phyloP scores from a whole-genome alignment of 1,139 yeast genomes.

The Pneumocystis sp. region DNA sequence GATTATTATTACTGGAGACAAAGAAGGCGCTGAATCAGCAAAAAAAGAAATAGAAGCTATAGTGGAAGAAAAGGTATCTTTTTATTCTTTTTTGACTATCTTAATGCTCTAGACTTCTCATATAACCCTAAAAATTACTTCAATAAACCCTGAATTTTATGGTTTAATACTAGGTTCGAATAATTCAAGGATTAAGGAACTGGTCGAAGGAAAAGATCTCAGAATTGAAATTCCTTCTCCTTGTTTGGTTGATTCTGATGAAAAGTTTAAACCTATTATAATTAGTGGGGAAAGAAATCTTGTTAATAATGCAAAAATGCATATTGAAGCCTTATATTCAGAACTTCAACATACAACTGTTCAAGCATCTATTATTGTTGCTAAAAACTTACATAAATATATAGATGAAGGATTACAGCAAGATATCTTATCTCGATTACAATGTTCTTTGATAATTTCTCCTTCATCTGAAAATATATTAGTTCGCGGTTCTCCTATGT shows the following conservation, averaged over 20 bases:
- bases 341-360: conserved; percentile 25
- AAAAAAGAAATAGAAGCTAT: conserved; percentile 54
- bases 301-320: conserved; percentile 36
- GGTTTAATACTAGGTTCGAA: conserved; percentile 10
- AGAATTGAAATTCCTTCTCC: conserved; percentile 25
- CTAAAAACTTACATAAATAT: conserved; percentile 38
- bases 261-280: conserved; percentile 22
- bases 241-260: conserved; percentile 7
- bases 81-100: not conserved
- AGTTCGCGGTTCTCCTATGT: conserved; percentile 47
- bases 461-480: conserved; percentile 28
- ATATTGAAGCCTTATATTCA: conserved; percentile 33
- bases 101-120: conserved; percentile 14
- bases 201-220: conserved; percentile 20
- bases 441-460: conserved; percentile 55
- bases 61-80: conserved; percentile 47
- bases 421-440: conserved; percentile 37
- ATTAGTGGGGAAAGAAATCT: conserved; percentile 53
- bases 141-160: conserved; percentile 28
- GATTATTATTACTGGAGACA: conserved; percentile 68
- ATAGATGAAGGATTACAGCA: conserved; percentile 22
- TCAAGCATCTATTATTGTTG: conserved; percentile 33
- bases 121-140: conserved; percentile 21
- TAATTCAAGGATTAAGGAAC: conserved; percentile 11
- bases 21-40: conserved; percentile 67